Base-by-base conservation (phyloP, 2,329 filamentous ascomycete species). In the Aspergillus intermedius region DNA sequence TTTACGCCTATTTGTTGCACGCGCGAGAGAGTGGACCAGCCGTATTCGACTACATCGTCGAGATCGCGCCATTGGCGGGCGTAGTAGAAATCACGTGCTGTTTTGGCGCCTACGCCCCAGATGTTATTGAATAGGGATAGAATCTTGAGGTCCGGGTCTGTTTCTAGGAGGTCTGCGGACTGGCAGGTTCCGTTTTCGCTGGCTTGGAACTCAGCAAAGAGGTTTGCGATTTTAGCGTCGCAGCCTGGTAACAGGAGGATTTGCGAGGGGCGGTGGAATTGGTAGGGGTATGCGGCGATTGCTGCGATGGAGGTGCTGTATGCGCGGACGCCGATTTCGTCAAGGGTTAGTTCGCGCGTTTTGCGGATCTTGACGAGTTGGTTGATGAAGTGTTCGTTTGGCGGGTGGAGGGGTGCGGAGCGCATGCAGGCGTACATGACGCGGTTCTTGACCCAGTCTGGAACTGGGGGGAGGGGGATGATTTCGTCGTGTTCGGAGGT, bases 1-100 rank as follows among this genome's bases (percentile, higher is more conserved):
- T 97, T 97, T 41, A 96, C 75, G 0, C 93, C 91, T 48, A 97
- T 95, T 64, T 97, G 90, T 67, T 96, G 91, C 1, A 88, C 86
- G 10, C 90, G 82, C 0, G 78, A 85, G 1, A 97, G 74, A 0
- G 68, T 75, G 17, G 74, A 65, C 91, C 91, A 97, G 9, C 87
- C 90, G 59, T 83, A 79, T 60, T 95, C 87, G 37, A 95, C 76
- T 3, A 97, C 74, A 59, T 97, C 91, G 59, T 96, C 89, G 0
- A 95, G 74, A 51, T 93, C 86, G 51, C 81, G 78, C 88, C 89
- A 96, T 23, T 88, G 75, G 53, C 81, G 82, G 13, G 81, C 78
- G 58, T 78, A 81, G 65, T 91, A 93, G 59, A 95, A 95, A 1
- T 91, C 81, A 13, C 84, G 77, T 0, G 91, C 91, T 0, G 86